Base-by-base conservation (phyloP, 208 protist genomes). In the Crithidia sp. region DNA sequence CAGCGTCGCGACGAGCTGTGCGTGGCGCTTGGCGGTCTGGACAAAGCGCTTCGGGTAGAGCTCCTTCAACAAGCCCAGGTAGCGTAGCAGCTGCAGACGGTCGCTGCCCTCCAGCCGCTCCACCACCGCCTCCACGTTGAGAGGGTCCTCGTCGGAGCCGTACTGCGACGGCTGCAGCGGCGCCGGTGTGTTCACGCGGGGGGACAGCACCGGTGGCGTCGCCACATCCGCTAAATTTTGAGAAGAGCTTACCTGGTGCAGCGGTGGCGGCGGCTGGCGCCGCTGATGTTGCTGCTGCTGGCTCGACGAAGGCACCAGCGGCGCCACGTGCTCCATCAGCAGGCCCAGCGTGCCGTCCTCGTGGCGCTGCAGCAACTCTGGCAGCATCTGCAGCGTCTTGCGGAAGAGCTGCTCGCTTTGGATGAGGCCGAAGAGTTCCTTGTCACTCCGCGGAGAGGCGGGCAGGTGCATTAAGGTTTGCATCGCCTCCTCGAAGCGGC, bases 1-100 rank as follows among this genome's bases (percentile, higher is more conserved):
- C 2, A 95, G 82, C 16, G 82, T 85, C 13, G 90, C 85, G 40
- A 95, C 60, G 19, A 95, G 84, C 58, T 90, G 86, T 13, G 86
- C 89, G 44, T 88, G 73, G 41, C 79, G 76, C 59, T 74, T 76
- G 7, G 79, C 83, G 14, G 49, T 41, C 4, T 66, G 58, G 5
- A 66, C 62, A 19, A 86, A 86, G 39, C 66, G 62, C 10, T 53
- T 52, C 50, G 70, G 70, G 77, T 86, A 40, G 45, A 19, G 3
- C 55, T 79, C 49, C 36, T 80, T 79, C 7, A 93, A 66, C 7
- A 84, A 76, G 44, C 79, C 77, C 12, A 93, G 69, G 55, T 93
- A 93, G 5, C 47, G 41, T 75, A 87, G 89, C 47, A 93, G 76
- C 53, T 84, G 81, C 40, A 61, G 50, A 13, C 88, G 88, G 45